A percentile compares a stretch with the other conserved stretches of the same genome.
These are phyloP conservation scores for Corrigiola litoralis DNA, from an alignment of 179 eudicot genomes.

Conservation along the genomic window DNA sequence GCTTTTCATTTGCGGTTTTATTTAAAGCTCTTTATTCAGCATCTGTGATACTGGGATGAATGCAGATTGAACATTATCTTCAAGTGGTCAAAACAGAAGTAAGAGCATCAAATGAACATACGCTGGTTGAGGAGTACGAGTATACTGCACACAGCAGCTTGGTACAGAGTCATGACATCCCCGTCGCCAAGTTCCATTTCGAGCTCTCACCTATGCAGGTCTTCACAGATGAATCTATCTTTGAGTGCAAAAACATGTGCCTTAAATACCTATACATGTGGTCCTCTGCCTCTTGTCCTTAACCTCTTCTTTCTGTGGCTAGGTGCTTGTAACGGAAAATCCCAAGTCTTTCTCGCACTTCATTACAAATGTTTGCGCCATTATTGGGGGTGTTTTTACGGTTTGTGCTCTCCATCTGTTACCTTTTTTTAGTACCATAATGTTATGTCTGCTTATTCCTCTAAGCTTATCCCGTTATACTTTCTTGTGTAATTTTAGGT, in stretches of 20 bases:
- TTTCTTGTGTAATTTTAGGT: conserved; percentile 51
- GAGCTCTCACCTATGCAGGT: conserved; percentile 99
- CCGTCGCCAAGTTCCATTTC: conserved; percentile 85
- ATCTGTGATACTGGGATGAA: conserved; percentile 5
- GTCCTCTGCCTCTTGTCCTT: background rate
- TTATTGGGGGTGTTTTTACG: conserved; percentile 97
- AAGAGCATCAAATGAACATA: conserved; percentile 35
- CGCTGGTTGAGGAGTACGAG: conserved; percentile 76
- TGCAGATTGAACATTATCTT: conserved; percentile 95
- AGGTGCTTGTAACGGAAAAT: conserved; percentile 78
- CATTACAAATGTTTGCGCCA: conserved; percentile 91
- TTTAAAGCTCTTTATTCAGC: background rate
- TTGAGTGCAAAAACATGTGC: background rate
- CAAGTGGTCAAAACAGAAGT: conserved; percentile 95
- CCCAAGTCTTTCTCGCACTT: conserved; percentile 86
- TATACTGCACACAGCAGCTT: conserved; percentile 96
- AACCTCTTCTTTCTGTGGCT: conserved; percentile 20
- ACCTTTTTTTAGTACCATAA: background rate
- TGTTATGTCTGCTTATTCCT: background rate
- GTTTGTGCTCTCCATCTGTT: conserved; percentile 34
- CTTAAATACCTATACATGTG: background rate
- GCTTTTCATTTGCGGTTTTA: background rate
- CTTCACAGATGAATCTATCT: background rate
- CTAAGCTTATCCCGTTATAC: background rate
- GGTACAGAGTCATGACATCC: conserved; percentile 60